Base-by-base conservation (phyloP, 2,329 filamentous ascomycete genomes). In the Fusarium goolgardi region DNA sequence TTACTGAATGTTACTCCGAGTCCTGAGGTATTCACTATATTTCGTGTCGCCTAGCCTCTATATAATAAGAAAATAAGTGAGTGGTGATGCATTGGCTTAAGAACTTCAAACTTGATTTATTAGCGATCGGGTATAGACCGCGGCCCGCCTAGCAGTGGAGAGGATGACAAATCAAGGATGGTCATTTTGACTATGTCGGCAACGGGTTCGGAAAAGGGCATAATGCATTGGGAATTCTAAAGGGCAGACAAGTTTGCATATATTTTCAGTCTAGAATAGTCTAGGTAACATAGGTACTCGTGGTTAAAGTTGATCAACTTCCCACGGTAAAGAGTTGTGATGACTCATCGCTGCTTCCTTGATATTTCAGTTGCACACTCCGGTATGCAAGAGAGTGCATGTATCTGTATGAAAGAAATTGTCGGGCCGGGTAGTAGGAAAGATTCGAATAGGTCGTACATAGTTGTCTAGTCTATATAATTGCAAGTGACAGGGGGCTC, bases 201-300 rank as follows among this genome's bases (percentile, higher is more conserved):
- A 51, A 51, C 29, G 47, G 34, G 47, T n/a, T 51, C 47, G 47
- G 47, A 25, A 51, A 51, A 29, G 47, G 47, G 18, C 23, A 50
- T 3, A 20, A 6, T 13, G 10, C 1, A 12, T 20, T 40, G 5
- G 7, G 1, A 11, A 39, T 6, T 12, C 3, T 20, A 18, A 5
- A 5, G 5, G 18, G 5, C 18, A 20, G 25, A 20, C 18, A 29
- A 44, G 25, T 13, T 18, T 44, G 18, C 6, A 8, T 20, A 27
- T 16, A 8, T 0, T n/a, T 4, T 25, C 4, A 7, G 21, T 11
- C 15, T 5, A 20, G 5, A 20, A 4, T 9, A 34, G n/a, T n/a
- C n/a, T n/a, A n/a, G 5, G 12, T 35, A 4, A 16, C 6, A 20
- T 10, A 27, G 27, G 27, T 11, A 29, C n/a, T 20, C 2, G 12